These are phyloP conservation scores for Dactylellina haptotyla DNA, from an alignment of 2,329 filamentous ascomycete genomes.

Conservation along the genomic window DNA sequence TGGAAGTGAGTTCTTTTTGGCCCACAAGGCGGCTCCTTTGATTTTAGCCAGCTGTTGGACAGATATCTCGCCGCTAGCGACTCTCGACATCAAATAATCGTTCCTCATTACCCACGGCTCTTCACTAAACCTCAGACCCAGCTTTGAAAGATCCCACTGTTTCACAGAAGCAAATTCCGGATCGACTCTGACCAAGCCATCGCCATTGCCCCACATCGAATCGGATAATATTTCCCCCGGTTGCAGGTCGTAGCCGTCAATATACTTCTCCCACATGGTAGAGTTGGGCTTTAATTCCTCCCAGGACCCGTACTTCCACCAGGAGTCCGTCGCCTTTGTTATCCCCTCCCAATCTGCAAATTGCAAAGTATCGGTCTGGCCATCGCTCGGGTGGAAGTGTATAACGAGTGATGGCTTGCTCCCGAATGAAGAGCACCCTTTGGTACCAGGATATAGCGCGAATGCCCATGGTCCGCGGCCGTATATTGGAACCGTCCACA, in stretches of 20 bases:
- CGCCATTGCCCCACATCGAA: background rate
- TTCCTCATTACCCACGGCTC: constrained; percentile 2
- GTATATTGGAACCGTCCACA: constrained; percentile 3
- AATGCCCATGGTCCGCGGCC: constrained; percentile 26
- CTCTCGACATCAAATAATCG: constrained; percentile 8
- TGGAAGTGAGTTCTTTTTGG: background rate
- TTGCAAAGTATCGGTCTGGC: constrained; percentile 11
- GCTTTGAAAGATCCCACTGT: constrained; percentile 1
- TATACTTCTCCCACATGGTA: constrained; percentile 4
- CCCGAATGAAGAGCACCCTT: background rate
- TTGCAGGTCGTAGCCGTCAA: constrained; percentile 13
- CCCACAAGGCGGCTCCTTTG: background rate
- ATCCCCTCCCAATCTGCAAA: constrained; percentile 18
- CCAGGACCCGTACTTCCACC: constrained; percentile 20
- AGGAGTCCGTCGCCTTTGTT: background rate
- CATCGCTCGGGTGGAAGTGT: constrained; percentile 12
- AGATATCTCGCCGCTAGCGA: constrained; percentile 1
- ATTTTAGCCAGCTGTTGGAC: background rate
- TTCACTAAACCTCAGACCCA: constrained; percentile 7
- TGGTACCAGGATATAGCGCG: constrained; percentile 9
- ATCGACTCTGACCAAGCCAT: background rate
- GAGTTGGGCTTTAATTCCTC: constrained; percentile 25
- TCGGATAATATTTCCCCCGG: constrained; percentile 25
- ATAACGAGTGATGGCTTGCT: constrained; percentile 2
- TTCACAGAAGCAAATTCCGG: constrained; percentile 4